Conservation (phyloP, 257 asterid species). For the Nicotiana undulata region DNA sequence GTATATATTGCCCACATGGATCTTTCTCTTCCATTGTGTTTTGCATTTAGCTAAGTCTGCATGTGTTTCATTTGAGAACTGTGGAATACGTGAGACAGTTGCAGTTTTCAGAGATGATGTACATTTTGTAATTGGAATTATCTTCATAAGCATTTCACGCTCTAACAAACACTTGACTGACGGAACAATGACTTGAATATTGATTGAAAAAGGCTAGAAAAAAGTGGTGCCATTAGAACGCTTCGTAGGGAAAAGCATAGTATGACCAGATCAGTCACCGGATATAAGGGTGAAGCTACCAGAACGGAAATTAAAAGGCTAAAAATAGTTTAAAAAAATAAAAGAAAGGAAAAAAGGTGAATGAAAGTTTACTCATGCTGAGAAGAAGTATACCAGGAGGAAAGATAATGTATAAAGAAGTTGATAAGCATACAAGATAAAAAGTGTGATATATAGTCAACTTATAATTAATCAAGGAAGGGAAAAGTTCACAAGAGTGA, state of each 20-base stretch:
- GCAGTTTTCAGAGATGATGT: background rate
- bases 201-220: background rate
- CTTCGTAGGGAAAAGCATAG: background rate
- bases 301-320: background rate
- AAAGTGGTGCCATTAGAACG: background rate
- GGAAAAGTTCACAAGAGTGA: background rate
- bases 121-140: background rate
- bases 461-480: background rate
- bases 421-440: background rate
- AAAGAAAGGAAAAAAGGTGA: background rate
- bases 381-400: background rate
- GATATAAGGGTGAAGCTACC: background rate
- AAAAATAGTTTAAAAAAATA: background rate
- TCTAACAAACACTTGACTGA: background rate
- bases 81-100: background rate
- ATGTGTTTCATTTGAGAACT: background rate
- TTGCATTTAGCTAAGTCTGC: background rate
- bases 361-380: background rate
- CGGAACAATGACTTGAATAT: background rate
- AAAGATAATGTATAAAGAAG: background rate
- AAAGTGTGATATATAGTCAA: background rate
- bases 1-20: background rate
- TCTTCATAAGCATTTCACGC: background rate
- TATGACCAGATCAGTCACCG: background rate
- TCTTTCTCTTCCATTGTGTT: background rate